These are phyloP conservation scores for Mycena indigotica DNA, from an alignment of 768 basidiomycete genomes.

Conservation along the genomic window DNA sequence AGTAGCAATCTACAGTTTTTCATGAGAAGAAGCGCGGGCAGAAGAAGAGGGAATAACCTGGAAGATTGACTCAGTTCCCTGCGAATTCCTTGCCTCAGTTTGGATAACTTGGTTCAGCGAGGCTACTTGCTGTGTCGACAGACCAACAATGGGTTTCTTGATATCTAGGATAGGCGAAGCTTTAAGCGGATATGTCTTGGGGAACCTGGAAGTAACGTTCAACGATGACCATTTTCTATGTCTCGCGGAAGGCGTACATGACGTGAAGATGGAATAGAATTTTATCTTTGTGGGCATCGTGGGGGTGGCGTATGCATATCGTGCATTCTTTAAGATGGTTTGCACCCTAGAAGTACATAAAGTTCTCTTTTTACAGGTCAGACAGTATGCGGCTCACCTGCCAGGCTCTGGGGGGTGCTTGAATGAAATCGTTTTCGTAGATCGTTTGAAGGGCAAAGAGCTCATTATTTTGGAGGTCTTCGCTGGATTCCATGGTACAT, in stretches of 20 bases:
- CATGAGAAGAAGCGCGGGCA: conserved; percentile 1
- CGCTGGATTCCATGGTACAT: conserved; percentile 68
- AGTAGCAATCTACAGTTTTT: conserved; percentile 56
- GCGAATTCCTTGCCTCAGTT: conserved; percentile 61
- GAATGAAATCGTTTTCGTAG: conserved; percentile 75
- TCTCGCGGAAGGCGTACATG: conserved; percentile 49
- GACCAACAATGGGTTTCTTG: conserved; percentile 63
- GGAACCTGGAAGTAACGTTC: conserved; percentile 54
- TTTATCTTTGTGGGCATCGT: conserved; percentile 54
- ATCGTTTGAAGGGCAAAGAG: conserved; percentile 81
- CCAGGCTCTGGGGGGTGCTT: conserved; percentile 79
- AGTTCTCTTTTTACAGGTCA: not conserved
- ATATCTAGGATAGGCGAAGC: conserved; percentile 70
- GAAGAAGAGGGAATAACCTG: conserved; percentile 43
- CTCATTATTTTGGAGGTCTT: conserved; percentile 68
- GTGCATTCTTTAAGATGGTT: conserved; percentile 73
- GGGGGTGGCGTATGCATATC: conserved; percentile 70
- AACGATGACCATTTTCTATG: conserved; percentile 5
- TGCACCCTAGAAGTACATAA: conserved; percentile 53
- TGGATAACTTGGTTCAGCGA: conserved; percentile 63
- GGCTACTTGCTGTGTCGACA: conserved; percentile 57
- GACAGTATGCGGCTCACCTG: conserved; percentile 51
- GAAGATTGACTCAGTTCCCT: conserved; percentile 79
- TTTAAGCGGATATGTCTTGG: conserved; percentile 79
- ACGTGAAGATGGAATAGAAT: conserved; percentile 69